Conservation (phyloP, 176 grass and related monocot genomes). For the Avena atlantica region DNA sequence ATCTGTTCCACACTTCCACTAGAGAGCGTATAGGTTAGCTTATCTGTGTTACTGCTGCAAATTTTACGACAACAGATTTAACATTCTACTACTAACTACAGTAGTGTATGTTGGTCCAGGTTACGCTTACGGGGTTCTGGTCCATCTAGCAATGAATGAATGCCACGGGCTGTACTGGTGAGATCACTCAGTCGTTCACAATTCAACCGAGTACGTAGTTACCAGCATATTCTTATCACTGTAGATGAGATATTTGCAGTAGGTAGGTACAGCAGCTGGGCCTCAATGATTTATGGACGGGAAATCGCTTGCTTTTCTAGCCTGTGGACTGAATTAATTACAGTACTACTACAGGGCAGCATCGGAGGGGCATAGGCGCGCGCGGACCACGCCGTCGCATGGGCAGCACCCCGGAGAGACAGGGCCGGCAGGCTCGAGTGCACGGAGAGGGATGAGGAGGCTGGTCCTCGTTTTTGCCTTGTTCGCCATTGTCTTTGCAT, state of each 20-base stretch:
- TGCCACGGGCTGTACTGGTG: neutral
- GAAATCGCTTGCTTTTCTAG: conserved; percentile 5
- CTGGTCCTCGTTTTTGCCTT: conserved; percentile 49
- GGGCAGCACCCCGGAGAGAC: conserved; percentile 41
- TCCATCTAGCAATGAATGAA: neutral
- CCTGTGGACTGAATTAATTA: conserved; percentile 43
- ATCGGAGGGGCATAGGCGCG: conserved; percentile 12
- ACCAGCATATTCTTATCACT: neutral
- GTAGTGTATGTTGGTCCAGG: neutral
- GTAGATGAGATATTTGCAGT: conserved; percentile 30
- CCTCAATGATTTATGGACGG: conserved; percentile 43
- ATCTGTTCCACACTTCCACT: too few relatives aligned
- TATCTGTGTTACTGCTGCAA: neutral
- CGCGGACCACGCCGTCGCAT: conserved; percentile 54
- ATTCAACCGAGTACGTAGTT: neutral
- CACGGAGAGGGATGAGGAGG: neutral
- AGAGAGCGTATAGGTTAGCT: too few relatives aligned
- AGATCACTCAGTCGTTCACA: neutral
- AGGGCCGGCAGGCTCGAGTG: neutral
- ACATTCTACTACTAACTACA: neutral
- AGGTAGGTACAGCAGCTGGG: neutral
- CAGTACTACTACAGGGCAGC: neutral
- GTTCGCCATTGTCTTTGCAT: neutral
- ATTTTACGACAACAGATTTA: neutral
- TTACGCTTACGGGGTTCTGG: neutral